Percentiles rank a stretch among this genome's conserved stretches.
These are phyloP conservation scores for Lachancea quebecensis DNA, from an alignment of 805 yeast genomes.

Conservation along the genomic window DNA sequence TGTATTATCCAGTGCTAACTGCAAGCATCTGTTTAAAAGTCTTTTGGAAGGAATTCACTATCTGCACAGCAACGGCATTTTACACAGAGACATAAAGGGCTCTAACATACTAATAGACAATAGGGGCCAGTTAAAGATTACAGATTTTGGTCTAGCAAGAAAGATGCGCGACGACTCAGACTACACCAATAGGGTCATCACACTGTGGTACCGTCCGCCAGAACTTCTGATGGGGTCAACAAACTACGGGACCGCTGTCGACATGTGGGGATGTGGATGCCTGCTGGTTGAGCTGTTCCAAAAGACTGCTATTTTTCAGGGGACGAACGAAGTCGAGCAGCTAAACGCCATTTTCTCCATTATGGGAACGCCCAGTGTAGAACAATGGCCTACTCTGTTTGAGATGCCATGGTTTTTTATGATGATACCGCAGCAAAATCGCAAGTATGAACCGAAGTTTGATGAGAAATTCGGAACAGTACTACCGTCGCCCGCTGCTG, in stretches of 20 bases:
- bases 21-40: slow-evolving; percentile 61
- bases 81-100: slow-evolving; percentile 79
- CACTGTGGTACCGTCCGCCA: slow-evolving; percentile 97
- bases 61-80: slow-evolving; percentile 58
- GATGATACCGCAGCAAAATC: slow-evolving; percentile 48
- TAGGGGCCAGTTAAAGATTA: slow-evolving; percentile 58
- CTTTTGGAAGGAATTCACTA: slow-evolving; percentile 62
- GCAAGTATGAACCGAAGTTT: slow-evolving; percentile 32
- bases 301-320: slow-evolving; percentile 74
- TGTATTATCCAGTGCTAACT: slow-evolving; percentile 51
- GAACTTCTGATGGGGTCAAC: slow-evolving; percentile 88
- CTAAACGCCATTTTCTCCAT: slow-evolving; percentile 65
- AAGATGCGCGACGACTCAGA: slow-evolving; percentile 54
- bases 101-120: slow-evolving; percentile 65
- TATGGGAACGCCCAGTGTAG: slow-evolving; percentile 78
- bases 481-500: slow-evolving; percentile 45
- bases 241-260: slow-evolving; percentile 83
- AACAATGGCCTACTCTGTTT: slow-evolving; percentile 72
- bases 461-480: slow-evolving; percentile 35
- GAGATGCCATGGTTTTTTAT: slow-evolving; percentile 90
- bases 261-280: slow-evolving; percentile 97
- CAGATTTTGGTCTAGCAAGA: slow-evolving; percentile 79
- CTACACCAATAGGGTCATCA: slow-evolving; percentile 91
- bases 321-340: slow-evolving; percentile 82
- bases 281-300: slow-evolving; percentile 74